Evolutionary conservation across 2,329 filamentous ascomycete genomes (phyloP), one percentile per base, ranked within the genome.

Genomic region (Phyllosticta capitalensis): DNA sequence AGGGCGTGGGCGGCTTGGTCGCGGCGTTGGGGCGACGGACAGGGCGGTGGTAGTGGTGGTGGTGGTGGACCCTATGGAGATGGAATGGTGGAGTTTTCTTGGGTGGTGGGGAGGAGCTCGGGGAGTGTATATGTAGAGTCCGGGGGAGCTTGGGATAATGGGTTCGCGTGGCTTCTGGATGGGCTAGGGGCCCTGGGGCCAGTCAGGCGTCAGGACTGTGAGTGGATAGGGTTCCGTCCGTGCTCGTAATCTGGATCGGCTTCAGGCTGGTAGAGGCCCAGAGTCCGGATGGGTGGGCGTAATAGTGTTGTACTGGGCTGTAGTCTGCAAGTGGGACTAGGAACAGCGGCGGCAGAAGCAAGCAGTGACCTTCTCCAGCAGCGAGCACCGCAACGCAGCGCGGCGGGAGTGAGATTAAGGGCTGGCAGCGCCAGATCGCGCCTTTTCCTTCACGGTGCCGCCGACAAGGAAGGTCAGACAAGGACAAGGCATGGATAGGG

Each of bases 71-170:
- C 38, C 24, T 55, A 48, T 38, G 53, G 30, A 14, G 30, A 14
- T 14, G 30, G 30, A 38, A 38, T 38, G 52, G 58, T 30, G 56
- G 59, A 33, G 33, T 52, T 58, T 30, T 48, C 20, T 48, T 55
- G 38, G 57, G 57, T 61, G 61, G 51, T 55, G 61, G 63, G 56
- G 65, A 62, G 65, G 64, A 68, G 68, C 68, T 70, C 68, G 68
- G 63, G 69, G 68, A 69, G 30, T 66, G 70, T 73, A 74, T 75
- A 75, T 75, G 73, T 75, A 75, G 67, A 67, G 69, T 68, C 71
- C 58, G 66, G 54, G 65, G 61, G 67, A 63, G 70, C 30, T 69
- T 69, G 72, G 68, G 71, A 67, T 67, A n/a, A 65, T 63, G 65
- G 65, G 65, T 69, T 74, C 72, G 73, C 71, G 72, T 75, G 72